Percentiles rank a stretch among this genome's conserved stretches.
These are phyloP conservation scores for Xylaria sp. DNA, from an alignment of 2,329 filamentous ascomycete species.

Conservation along the genomic window DNA sequence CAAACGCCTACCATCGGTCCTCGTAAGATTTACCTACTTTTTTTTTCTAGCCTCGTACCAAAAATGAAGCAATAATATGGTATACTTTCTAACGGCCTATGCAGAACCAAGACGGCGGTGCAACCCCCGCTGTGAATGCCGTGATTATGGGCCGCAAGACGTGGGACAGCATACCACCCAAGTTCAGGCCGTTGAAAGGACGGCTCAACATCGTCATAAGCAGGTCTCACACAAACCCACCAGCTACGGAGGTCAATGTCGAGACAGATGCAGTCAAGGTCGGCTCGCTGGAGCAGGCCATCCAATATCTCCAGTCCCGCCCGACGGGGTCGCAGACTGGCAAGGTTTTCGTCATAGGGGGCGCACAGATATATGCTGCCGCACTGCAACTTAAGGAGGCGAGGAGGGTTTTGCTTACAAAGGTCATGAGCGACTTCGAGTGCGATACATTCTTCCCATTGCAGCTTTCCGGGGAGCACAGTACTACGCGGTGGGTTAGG, in stretches of 20 bases:
- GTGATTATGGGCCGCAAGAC: conserved; percentile 99
- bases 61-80: not conserved
- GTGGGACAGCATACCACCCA: conserved; percentile 87
- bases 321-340: conserved; percentile 54
- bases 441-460: conserved; percentile 81
- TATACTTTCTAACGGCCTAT: conserved; percentile 3
- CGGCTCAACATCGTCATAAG: conserved; percentile 86
- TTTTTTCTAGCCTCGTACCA: not conserved
- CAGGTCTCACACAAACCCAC: conserved; percentile 56
- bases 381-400: conserved; percentile 71
- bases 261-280: conserved; percentile 67
- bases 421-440: conserved; percentile 74
- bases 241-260: conserved; percentile 27
- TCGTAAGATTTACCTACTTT: conserved; percentile 47
- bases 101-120: conserved; percentile 44
- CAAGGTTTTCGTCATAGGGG: conserved; percentile 87
- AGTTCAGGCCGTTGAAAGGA: conserved; percentile 81
- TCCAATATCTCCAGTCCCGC: conserved; percentile 59
- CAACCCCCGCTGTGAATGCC: conserved; percentile 65
- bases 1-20: conserved; percentile 65
- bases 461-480: conserved; percentile 55
- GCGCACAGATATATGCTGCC: conserved; percentile 83
- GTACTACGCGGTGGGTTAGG: conserved; percentile 63
- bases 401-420: conserved; percentile 75
- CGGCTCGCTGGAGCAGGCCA: conserved; percentile 67